Conservation (phyloP, 1,284 basidiomycete genomes). For the Ganoderma leucocontextum region DNA sequence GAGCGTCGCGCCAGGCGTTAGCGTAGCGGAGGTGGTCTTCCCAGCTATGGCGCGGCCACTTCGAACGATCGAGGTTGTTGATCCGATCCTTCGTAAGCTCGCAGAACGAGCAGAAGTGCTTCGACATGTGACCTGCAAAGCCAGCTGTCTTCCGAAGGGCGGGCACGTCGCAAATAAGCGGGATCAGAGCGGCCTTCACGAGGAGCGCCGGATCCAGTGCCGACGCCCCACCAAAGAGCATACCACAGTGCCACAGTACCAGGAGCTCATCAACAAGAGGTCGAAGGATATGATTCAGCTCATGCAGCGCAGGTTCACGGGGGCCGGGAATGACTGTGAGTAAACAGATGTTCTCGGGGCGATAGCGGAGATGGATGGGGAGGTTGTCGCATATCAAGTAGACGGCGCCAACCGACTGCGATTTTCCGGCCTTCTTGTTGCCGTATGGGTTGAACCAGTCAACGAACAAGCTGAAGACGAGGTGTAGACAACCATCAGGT, state of each 20-base stretch:
- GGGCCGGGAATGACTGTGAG: slow-evolving; percentile 14
- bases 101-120: slow-evolving; percentile 33
- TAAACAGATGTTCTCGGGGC: slow-evolving; percentile 33
- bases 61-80: slow-evolving; percentile 15
- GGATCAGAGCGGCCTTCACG: slow-evolving; percentile 19
- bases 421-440: slow-evolving; percentile 29
- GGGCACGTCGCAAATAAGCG: slow-evolving; percentile 22
- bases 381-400: slow-evolving; percentile 23
- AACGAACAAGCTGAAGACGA: slow-evolving; percentile 25
- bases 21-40: slow-evolving; percentile 30
- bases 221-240: slow-evolving; percentile 17
- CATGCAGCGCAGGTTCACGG: slow-evolving; percentile 13
- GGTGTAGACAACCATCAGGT: not conserved
- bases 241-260: slow-evolving; percentile 27
- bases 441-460: slow-evolving; percentile 29
- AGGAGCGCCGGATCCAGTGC: slow-evolving; percentile 7
- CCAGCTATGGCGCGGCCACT: slow-evolving; percentile 14
- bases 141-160: slow-evolving; percentile 24
- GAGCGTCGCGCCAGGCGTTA: slow-evolving; percentile 40
- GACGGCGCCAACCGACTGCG: slow-evolving; percentile 22
- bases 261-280: slow-evolving; percentile 33
- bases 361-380: slow-evolving; percentile 29
- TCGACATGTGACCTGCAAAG: slow-evolving; percentile 18
- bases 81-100: slow-evolving; percentile 10
- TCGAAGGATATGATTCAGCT: slow-evolving; percentile 32